Conservation (phyloP, 257 asterid genomes). For the Penstemon barbatus region DNA sequence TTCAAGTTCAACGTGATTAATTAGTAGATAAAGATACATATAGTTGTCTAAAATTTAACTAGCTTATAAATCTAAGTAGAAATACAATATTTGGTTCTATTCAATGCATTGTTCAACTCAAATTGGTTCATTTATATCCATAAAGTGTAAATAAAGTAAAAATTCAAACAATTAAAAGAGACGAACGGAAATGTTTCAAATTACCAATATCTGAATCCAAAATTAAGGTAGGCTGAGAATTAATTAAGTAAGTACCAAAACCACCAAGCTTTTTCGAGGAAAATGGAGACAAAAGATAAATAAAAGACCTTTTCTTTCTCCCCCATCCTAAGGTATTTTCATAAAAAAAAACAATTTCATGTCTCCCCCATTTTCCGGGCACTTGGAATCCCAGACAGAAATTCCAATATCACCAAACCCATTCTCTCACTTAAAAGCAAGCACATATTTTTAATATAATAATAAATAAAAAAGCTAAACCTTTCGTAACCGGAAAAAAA, state of each 20-base stretch:
- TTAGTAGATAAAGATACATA: too few species aligned
- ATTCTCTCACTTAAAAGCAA: conserved; percentile 10
- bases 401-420: conserved; percentile 19
- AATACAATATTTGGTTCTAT: too few species aligned
- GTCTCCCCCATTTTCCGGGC: conserved; percentile 29
- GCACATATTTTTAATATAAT: too few species aligned
- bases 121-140: too few species aligned
- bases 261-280: conserved; percentile 20
- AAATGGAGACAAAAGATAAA: conserved; percentile 20
- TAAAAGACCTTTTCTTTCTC: conserved; percentile 5
- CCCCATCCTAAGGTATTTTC: conserved; percentile 25
- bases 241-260: conserved; percentile 13
- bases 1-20: too few species aligned
- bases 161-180: conserved; percentile 1
- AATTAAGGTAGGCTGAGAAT: not conserved
- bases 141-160: not conserved
- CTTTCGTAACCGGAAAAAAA: too few species aligned
- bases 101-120: too few species aligned
- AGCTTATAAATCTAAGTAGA: not conserved
- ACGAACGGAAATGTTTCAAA: not conserved
- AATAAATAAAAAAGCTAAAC: too few species aligned
- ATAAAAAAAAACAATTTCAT: not conserved
- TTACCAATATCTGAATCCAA: conserved; percentile 21
- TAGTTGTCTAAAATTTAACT: too few species aligned
- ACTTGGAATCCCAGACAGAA: conserved; percentile 27